Evolutionary conservation across 257 asterid species (phyloP), one percentile per base, ranked within the genome.

Genomic region (Nyctanthes arbortristis): DNA sequence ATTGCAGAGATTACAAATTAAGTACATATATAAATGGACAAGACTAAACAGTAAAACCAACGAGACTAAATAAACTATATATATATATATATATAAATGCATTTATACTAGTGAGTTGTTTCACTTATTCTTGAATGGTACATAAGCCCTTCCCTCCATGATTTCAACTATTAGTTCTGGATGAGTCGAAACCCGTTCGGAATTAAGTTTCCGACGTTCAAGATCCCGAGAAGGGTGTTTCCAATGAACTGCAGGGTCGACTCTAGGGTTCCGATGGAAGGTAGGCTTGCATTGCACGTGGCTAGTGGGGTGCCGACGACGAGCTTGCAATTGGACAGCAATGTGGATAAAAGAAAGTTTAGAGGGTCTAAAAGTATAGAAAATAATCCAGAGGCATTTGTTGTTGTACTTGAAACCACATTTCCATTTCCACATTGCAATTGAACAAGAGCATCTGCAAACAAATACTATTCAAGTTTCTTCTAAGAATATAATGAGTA

Each of bases 361-460:
- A 80, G 1, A 0, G 85, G 88, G 69, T 83, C 80, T 7, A 83
- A 12, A 0, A 83, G 61, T 9, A 83, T 75, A 1, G 85, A 83
- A 70, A 83, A 83, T 27, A 64, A 0, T 16, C 88, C 85, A 0
- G 76, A 69, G 31, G 76, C 74, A 40, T 77, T 76, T 12, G 88
- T 83, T 2, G 76, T 77, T 5, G 88, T 7, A 3, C 79, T 57
- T 0, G 88, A 77, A 12, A 83, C 76, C 56, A 69, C 78, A 7
- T 40, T 80, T 39, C 88, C 88, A 27, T 64, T 14, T 58, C 84
- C 85, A 54, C 88, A 83, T 29, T 66, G 80, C 54, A 83, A 69
- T 65, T 83, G 84, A 73, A 80, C 85, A 37, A 70, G 30, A 36
- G 85, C 88, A 78, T 80, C 88, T 83, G 76, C 83, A 68, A 28